phyloP scores from a whole-genome alignment of 768 basidiomycete species.

The Lactarius psammicola region DNA sequence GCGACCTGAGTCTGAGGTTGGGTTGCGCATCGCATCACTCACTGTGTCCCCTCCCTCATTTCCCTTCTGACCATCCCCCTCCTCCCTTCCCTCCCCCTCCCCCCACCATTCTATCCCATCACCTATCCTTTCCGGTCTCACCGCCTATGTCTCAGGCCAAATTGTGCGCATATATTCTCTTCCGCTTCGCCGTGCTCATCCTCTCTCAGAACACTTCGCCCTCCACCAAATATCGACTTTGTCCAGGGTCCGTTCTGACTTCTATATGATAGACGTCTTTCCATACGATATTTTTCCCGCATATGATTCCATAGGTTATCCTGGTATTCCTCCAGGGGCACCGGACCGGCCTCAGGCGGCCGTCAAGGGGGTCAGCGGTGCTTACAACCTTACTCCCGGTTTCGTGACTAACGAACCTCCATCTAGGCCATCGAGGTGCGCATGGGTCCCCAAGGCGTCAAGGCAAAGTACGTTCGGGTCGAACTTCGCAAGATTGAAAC shows the following conservation, averaged over 20 bases:
- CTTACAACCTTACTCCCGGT: conserved; percentile 24
- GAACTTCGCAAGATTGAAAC: conserved; percentile 91
- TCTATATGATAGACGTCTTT: not conserved
- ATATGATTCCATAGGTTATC: conserved; percentile 56
- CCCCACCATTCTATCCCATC: not conserved
- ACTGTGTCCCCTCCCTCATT: not conserved
- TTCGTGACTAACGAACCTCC: not conserved
- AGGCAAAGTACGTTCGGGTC: conserved; percentile 89
- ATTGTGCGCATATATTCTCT: not conserved
- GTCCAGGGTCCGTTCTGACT: conserved; percentile 53
- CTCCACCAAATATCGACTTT: conserved; percentile 87
- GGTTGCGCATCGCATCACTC: not conserved
- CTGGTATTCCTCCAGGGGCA: conserved; percentile 80
- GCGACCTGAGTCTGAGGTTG: not conserved
- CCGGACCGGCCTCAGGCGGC: conserved; percentile 77
- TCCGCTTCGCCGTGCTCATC: not conserved
- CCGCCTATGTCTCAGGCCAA: conserved; percentile 21
- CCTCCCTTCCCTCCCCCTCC: not conserved
- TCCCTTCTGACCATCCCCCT: not conserved
- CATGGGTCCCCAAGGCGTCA: conserved; percentile 67
- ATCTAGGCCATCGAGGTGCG: conserved; percentile 82
- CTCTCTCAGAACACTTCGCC: conserved; percentile 65
- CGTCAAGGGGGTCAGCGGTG: conserved; percentile 70
- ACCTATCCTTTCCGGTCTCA: not conserved
- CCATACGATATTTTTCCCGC: not conserved